Evolutionary conservation across 2,329 filamentous ascomycete species (phyloP).

Genomic region (Talaromyces sp.): DNA sequence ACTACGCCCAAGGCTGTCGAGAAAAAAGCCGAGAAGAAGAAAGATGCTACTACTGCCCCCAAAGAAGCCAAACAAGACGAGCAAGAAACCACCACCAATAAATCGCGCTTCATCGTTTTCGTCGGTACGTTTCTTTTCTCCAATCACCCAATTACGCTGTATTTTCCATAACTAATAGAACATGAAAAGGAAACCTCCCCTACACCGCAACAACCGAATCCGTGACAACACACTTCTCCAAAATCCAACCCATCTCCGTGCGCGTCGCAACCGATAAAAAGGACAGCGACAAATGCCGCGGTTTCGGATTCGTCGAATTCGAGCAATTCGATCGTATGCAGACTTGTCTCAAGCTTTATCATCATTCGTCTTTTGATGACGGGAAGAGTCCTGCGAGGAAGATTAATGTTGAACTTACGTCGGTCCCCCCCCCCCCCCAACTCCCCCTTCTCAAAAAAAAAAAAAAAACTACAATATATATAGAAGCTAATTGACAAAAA

Average conservation of each 20-base stretch:
- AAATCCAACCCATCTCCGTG: constrained; percentile 63
- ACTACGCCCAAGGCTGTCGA: constrained; percentile 28
- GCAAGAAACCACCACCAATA: constrained; percentile 29
- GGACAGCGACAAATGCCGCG: constrained; percentile 60
- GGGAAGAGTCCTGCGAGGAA: constrained; percentile 56
- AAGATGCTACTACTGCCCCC: constrained; percentile 14
- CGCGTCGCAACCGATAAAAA: constrained; percentile 67
- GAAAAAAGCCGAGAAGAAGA: constrained; percentile 23
- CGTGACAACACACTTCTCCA: constrained; percentile 70
- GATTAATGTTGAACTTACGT: constrained; percentile 92
- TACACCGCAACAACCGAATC: constrained; percentile 69
- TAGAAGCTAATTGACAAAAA: not conserved
- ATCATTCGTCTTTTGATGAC: constrained; percentile 72
- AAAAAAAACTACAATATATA: too few species aligned
- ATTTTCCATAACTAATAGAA: not conserved
- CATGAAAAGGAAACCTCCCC: constrained; percentile 69
- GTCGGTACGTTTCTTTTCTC: constrained; percentile 49
- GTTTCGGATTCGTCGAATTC: constrained; percentile 87
- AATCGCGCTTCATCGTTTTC: constrained; percentile 68
- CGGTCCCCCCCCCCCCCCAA: constrained; percentile 33
- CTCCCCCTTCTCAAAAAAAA: too few species aligned
- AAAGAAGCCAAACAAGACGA: constrained; percentile 15
- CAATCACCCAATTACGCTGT: not conserved
- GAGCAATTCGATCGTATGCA: constrained; percentile 82
- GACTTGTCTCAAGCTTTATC: constrained; percentile 83